A percentile compares a stretch with the other conserved stretches of the same genome.
phyloP scores from a whole-genome alignment of 2,329 filamentous ascomycete genomes.

The Ceratocystis smalleyi region DNA sequence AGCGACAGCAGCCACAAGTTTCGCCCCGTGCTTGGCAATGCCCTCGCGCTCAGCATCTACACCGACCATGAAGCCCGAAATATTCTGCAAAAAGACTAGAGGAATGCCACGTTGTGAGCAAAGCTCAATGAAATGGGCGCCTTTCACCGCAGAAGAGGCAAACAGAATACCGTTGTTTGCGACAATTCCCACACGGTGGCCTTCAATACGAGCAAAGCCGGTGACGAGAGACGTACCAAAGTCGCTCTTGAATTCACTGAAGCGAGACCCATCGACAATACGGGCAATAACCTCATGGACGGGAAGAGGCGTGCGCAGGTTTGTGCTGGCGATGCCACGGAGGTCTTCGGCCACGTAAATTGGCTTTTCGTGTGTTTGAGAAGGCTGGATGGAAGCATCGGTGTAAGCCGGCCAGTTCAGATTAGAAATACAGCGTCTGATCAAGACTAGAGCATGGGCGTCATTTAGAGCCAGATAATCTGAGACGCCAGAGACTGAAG shows the following conservation, averaged over 20 bases:
- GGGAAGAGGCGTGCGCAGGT: constrained; percentile 69
- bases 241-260: constrained; percentile 85
- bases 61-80: constrained; percentile 96
- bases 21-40: constrained; percentile 95
- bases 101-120: constrained; percentile 82
- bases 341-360: constrained; percentile 68
- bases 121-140: constrained; percentile 91
- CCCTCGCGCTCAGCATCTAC: constrained; percentile 81
- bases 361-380: constrained; percentile 49
- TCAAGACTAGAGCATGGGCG: constrained; percentile 75
- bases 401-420: constrained; percentile 58
- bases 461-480: constrained; percentile 93
- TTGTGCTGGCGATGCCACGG: constrained; percentile 76
- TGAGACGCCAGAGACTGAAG: constrained; percentile 78
- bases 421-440: constrained; percentile 68
- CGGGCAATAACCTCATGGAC: constrained; percentile 84
- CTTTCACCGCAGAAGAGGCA: constrained; percentile 76
- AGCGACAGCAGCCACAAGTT: constrained; percentile 87
- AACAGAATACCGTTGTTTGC: constrained; percentile 96
- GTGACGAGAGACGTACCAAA: constrained; percentile 85
- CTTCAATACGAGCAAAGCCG: constrained; percentile 79
- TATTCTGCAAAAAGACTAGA: constrained; percentile 89
- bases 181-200: constrained; percentile 79
- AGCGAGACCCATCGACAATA: constrained; percentile 78
- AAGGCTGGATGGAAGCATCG: not conserved